Conservation (phyloP, 257 asterid species). For the Solanum commersonii region DNA sequence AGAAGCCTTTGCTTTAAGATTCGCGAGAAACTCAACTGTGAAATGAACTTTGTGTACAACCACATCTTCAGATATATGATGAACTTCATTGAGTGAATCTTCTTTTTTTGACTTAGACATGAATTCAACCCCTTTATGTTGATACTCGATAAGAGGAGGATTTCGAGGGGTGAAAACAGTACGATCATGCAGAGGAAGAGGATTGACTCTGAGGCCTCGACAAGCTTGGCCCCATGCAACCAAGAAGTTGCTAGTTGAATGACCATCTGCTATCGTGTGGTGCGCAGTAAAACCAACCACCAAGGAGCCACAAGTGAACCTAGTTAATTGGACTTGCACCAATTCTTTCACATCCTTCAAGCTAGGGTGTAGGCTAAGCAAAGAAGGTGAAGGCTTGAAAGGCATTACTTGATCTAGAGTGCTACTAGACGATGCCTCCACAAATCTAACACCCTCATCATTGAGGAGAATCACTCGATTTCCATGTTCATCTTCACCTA, state of each 20-base stretch:
- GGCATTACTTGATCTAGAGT: constrained; percentile 31
- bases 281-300: constrained; percentile 69
- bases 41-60: constrained; percentile 44
- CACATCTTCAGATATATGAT: constrained; percentile 22
- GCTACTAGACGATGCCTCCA: constrained; percentile 53
- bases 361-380: constrained; percentile 52
- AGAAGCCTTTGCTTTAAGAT: constrained; percentile 56
- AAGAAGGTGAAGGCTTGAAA: constrained; percentile 30
- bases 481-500: constrained; percentile 26
- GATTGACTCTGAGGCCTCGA: constrained; percentile 29
- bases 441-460: constrained; percentile 62
- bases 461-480: constrained; percentile 39
- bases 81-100: constrained; percentile 20
- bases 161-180: constrained; percentile 38
- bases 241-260: constrained; percentile 51
- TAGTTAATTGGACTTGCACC: constrained; percentile 64
- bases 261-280: constrained; percentile 63
- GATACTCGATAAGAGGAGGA: constrained; percentile 35
- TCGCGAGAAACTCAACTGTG: constrained; percentile 36
- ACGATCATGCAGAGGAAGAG: constrained; percentile 44
- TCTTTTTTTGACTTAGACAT: constrained; percentile 14
- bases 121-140: constrained; percentile 61
- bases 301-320: constrained; percentile 69
- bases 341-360: constrained; percentile 41
- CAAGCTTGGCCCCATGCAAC: constrained; percentile 80